Evolutionary conservation across 169 alveolate genomes (phyloP), one percentile per base, ranked within the genome.

Genomic region (Condylostoma magnum): DNA sequence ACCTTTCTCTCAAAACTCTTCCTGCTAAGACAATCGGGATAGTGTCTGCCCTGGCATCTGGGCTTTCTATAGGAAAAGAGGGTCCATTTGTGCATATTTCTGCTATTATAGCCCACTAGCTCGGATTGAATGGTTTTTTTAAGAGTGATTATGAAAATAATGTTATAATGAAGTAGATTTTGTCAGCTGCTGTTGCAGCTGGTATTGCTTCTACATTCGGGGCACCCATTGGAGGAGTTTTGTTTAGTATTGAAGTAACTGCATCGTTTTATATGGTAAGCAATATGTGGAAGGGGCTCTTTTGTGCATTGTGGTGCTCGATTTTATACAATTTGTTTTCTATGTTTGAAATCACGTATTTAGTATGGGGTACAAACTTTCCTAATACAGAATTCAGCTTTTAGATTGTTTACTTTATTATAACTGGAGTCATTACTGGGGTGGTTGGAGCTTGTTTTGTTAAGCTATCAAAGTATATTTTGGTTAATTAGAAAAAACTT

Each of bases 201-300:
- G 96, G 96, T 4, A 83, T 90, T 33, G 85, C 96, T 25, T 80
- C 86, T 20, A 85, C 96, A 12, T 85, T 90, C 43, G 93, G 92
- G 18, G 86, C 93, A 18, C 96, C 96, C 30, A 76, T 91, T 34
- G 93, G 93, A 0, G 96, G 93, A 12, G 89, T 89, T 6, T 48
- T 90, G 46, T 90, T 90, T 57, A 78, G 93, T 65, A 87, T 90
- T 55, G 96, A 90, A 78, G 89, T 84, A 15, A 84, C 94, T 27
- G 82, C 93, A 12, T 82, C 94, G 44, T 85, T 81, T 70, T 90
- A 87, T 69, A 74, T 87, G 77, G 93, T 90, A 34, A 73, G 79
- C 67, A 83, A 87, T 77, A 79, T 90, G 12, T 86, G 92, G 86
- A 86, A 88, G 73, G 70, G 88, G 10, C 79, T 89, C 72, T 89